Conservation (phyloP, 495 filamentous ascomycete genomes). For the Aspergillus campestris region DNA sequence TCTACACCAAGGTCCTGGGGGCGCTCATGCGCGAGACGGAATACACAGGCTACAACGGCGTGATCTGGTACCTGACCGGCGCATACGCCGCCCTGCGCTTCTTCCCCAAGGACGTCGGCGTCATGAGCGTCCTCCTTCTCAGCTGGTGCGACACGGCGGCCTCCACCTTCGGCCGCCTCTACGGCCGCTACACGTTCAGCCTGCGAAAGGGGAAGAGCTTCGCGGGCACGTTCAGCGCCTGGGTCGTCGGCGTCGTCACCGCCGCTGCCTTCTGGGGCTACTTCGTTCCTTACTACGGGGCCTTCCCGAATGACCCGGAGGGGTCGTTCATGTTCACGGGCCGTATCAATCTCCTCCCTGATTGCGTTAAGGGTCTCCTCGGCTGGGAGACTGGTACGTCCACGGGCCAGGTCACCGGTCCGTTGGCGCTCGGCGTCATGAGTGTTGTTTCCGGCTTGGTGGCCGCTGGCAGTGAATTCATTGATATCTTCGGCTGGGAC, state of each 20-base stretch:
- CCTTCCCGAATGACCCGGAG: slow-evolving; percentile 57
- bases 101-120: slow-evolving; percentile 90
- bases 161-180: slow-evolving; percentile 82
- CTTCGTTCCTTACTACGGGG: slow-evolving; percentile 60
- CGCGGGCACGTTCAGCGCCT: slow-evolving; percentile 79
- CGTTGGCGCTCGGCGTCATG: slow-evolving; percentile 71
- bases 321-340: slow-evolving; percentile 78
- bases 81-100: slow-evolving; percentile 77
- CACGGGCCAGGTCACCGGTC: slow-evolving; percentile 49
- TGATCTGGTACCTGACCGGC: slow-evolving; percentile 91
- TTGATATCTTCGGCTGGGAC: slow-evolving; percentile 87
- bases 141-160: slow-evolving; percentile 98
- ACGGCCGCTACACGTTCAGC: slow-evolving; percentile 76
- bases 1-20: slow-evolving; percentile 79
- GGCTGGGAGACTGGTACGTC: slow-evolving; percentile 36
- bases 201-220: slow-evolving; percentile 84
- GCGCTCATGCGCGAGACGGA: slow-evolving; percentile 96
- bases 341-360: slow-evolving; percentile 52
- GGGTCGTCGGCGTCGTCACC: slow-evolving; percentile 68
- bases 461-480: slow-evolving; percentile 79
- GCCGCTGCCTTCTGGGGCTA: slow-evolving; percentile 83
- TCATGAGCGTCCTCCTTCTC: slow-evolving; percentile 79
- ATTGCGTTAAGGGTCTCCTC: slow-evolving; percentile 39
- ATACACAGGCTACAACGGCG: slow-evolving; percentile 86
- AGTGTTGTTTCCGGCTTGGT: slow-evolving; percentile 80